Conservation (phyloP, 2,329 filamentous ascomycete species). For the Pseudogymnoascus sp. region DNA sequence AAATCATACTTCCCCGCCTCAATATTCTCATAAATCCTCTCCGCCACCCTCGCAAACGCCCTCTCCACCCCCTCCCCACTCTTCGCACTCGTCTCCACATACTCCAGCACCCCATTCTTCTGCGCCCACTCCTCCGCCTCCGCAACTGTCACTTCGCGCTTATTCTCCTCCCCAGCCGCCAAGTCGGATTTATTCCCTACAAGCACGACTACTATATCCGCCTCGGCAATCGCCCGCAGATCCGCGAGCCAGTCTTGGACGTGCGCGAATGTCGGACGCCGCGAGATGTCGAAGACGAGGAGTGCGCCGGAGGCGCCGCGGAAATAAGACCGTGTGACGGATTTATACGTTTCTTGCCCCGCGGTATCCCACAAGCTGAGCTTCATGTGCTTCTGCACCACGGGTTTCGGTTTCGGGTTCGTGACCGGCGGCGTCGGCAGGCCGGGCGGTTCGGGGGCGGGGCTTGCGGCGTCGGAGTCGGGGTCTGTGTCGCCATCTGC, state of each 20-base stretch:
- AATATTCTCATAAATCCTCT: conserved; percentile 94
- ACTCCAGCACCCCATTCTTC: conserved; percentile 77
- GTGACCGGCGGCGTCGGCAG: conserved; percentile 45
- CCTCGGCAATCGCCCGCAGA: conserved; percentile 87
- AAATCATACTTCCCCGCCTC: conserved; percentile 61
- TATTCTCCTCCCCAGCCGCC: conserved; percentile 47
- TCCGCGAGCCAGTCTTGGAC: conserved; percentile 93
- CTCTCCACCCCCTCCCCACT: conserved; percentile 88
- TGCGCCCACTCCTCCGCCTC: conserved; percentile 89
- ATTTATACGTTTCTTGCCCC: conserved; percentile 96
- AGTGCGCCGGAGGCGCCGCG: conserved; percentile 64
- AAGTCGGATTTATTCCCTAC: conserved; percentile 95
- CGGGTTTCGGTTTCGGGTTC: conserved; percentile 17
- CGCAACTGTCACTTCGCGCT: conserved; percentile 68
- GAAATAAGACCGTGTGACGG: conserved; percentile 79
- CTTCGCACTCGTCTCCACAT: conserved; percentile 95
- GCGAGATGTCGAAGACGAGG: conserved; percentile 89
- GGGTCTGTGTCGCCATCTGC: neutral
- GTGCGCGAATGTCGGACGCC: conserved; percentile 75
- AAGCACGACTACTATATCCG: conserved; percentile 86
- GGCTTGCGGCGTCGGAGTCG: neutral
- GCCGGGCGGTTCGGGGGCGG: conserved; percentile 30
- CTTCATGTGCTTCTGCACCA: conserved; percentile 74
- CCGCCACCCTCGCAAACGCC: conserved; percentile 87
- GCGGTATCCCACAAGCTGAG: conserved; percentile 92